Evolutionary conservation across 495 filamentous ascomycete genomes (phyloP), one percentile per base, ranked within the genome.

Genomic region (Trichoderma virens): DNA sequence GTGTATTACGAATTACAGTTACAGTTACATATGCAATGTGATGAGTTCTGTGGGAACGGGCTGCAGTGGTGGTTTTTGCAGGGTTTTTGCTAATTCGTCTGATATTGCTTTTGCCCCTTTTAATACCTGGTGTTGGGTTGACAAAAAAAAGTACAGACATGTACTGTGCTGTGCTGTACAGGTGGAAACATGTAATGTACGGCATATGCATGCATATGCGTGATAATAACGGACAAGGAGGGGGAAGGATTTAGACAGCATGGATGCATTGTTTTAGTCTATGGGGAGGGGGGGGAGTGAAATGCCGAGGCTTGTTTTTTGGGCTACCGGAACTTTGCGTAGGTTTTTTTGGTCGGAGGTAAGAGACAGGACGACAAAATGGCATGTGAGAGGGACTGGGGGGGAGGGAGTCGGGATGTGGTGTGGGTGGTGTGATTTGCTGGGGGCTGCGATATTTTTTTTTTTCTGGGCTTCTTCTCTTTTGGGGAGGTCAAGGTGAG

Each of bases 201-300:
- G 51, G 51, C 51, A 56, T 56, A 27, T 56, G 51, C 51, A 56
- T 56, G 51, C 51, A 56, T 56, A 30, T 56, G 51, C 51, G 51
- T 56, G 25, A 56, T 56, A 56, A 28, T 20, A 18, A 7, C n/a
- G 7, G 16, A n/a, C n/a, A 18, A 47, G n/a, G n/a, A 47, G 5
- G 16, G 20, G 18, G 3, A 18, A 23, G 18, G 43, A 8, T 47
- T 20, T 6, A 3, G 43, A 47, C 20, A 18, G 43, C 6, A 5
- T 11, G 18, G 18, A 16, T 47, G 18, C 43, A 47, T 47, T 20
- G 43, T 20, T 20, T 8, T 7, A n/a, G 18, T 47, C 16, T n/a
- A 20, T 23, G n/a, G 18, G 43, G 43, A 20, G 43, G 18, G 43
- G 8, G n/a, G 18, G n/a, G 7, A 18, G 16, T 18, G 43, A 47